Conservation (phyloP, 2,329 filamentous ascomycete species). For the Byssochlamys sp. region DNA sequence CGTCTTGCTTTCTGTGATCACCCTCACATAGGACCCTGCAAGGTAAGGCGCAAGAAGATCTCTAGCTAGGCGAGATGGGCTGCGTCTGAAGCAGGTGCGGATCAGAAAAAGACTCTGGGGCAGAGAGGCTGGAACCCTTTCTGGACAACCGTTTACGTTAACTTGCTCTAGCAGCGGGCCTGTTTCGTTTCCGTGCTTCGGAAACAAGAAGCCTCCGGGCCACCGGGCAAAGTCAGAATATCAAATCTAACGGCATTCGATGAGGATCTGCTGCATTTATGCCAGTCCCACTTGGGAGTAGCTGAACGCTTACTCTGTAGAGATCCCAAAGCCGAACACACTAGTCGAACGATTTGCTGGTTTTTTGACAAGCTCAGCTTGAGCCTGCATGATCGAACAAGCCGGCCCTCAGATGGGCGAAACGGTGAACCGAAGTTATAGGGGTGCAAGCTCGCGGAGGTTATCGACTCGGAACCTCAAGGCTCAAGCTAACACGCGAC, state of each 20-base stretch:
- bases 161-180: background rate
- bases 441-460: background rate
- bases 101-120: background rate
- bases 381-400: background rate
- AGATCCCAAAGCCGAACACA: background rate
- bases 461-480: background rate
- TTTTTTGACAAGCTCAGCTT: background rate
- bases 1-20: background rate
- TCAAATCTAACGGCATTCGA: background rate
- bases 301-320: background rate
- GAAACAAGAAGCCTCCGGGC: background rate
- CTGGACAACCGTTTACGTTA: background rate
- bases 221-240: background rate
- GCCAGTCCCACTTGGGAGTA: background rate
- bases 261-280: background rate
- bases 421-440: background rate
- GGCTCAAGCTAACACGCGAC: background rate
- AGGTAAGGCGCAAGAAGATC: background rate
- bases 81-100: background rate
- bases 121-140: background rate
- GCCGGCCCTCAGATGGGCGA: too few species aligned
- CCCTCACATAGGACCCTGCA: background rate
- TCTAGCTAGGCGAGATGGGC: background rate
- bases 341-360: background rate
- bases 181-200: background rate